These are phyloP conservation scores for Stromatinia cepivora DNA, from an alignment of 2,329 filamentous ascomycete genomes.

Conservation along the genomic window DNA sequence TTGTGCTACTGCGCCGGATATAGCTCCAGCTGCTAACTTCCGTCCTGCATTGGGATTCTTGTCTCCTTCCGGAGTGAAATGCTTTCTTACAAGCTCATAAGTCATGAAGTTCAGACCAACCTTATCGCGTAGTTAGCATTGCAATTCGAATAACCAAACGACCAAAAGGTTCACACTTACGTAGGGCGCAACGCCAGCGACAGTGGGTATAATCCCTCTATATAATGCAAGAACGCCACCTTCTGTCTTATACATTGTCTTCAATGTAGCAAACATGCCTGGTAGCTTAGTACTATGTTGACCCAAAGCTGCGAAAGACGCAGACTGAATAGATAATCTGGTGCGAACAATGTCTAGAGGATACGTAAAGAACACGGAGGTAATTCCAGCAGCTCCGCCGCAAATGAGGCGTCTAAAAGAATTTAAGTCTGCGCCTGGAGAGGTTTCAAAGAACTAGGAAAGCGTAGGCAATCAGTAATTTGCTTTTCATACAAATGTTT, in stretches of 20 bases:
- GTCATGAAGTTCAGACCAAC: constrained; percentile 98
- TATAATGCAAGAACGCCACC: constrained; percentile 86
- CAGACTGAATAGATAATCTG: constrained; percentile 90
- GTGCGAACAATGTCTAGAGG: constrained; percentile 97
- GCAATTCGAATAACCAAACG: not conserved
- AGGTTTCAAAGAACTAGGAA: constrained; percentile 70
- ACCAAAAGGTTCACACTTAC: constrained; percentile 49
- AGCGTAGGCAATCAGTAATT: constrained; percentile 11
- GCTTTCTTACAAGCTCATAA: constrained; percentile 83
- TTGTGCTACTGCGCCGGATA: constrained; percentile 95
- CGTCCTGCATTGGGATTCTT: constrained; percentile 75
- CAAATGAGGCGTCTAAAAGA: constrained; percentile 79
- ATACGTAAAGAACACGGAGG: constrained; percentile 92
- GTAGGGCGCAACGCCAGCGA: constrained; percentile 94
- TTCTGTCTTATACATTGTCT: constrained; percentile 84
- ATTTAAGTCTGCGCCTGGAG: constrained; percentile 71
- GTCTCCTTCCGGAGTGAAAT: constrained; percentile 84
- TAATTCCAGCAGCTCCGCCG: constrained; percentile 89
- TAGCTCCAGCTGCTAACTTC: constrained; percentile 85
- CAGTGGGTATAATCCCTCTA: constrained; percentile 87
- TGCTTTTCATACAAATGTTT: not conserved
- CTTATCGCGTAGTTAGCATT: constrained; percentile 44
- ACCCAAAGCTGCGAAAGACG: constrained; percentile 80
- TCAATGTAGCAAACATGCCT: constrained; percentile 88
- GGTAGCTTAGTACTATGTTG: constrained; percentile 67